Conservation (phyloP, 805 yeast genomes). For the Wickerhamiella alocasiicola region DNA sequence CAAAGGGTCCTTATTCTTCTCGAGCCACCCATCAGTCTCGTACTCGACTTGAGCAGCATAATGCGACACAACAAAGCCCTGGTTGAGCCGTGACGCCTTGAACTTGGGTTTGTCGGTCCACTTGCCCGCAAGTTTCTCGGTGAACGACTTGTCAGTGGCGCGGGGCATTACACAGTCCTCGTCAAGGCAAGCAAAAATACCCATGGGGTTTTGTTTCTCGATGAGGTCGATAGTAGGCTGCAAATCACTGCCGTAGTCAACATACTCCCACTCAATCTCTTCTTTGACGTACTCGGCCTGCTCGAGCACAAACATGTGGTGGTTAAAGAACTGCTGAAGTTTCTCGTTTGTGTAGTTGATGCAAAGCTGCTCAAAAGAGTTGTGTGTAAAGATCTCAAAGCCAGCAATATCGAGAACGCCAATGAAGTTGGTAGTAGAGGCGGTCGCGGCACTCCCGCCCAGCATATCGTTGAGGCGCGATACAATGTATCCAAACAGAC, state of each 20-base stretch:
- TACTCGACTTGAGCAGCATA: constrained; percentile 97
- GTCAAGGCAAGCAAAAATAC: constrained; percentile 73
- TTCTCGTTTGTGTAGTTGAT: constrained; percentile 95
- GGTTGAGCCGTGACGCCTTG: constrained; percentile 56
- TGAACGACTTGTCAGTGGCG: constrained; percentile 69
- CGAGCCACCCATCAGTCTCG: constrained; percentile 82
- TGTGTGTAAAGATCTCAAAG: constrained; percentile 86
- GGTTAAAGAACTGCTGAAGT: constrained; percentile 93
- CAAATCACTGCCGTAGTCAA: constrained; percentile 88
- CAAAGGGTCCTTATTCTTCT: constrained; percentile 87
- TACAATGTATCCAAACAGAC: constrained; percentile 66
- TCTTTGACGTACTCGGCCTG: constrained; percentile 95
- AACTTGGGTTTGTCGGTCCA: constrained; percentile 53
- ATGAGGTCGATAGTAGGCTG: constrained; percentile 91
- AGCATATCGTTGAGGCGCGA: constrained; percentile 60
- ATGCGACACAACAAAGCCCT: constrained; percentile 75
- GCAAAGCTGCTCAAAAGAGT: constrained; percentile 95
- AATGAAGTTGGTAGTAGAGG: constrained; percentile 35
- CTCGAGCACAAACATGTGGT: constrained; percentile 88
- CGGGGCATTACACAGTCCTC: constrained; percentile 95
- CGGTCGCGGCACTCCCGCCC: constrained; percentile 30
- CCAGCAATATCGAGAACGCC: constrained; percentile 97
- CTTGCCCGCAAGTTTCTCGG: constrained; percentile 58
- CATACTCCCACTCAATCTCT: constrained; percentile 83
- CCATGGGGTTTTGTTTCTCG: constrained; percentile 62